Evolutionary conservation across 495 filamentous ascomycete genomes (phyloP), one percentile per base, ranked within the genome.

Genomic region (Talaromyces adpressus): DNA sequence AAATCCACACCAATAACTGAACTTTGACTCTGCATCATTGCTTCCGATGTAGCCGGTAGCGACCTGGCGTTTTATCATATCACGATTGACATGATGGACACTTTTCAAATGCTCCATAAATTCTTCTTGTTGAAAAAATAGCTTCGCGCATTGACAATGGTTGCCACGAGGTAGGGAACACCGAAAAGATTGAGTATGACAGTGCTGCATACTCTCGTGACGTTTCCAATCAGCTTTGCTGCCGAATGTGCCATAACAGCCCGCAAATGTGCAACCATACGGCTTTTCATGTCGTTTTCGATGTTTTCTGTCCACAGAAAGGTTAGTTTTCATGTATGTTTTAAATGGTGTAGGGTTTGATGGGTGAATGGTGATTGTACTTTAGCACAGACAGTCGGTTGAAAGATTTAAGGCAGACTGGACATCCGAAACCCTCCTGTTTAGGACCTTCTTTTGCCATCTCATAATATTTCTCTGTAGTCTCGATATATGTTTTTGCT

Each of bases 151-250:
- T 57, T 76, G 70, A 23, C 4, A 6, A 36, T 47, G 53, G 3
- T 56, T 23, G 6, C n/a, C 25, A 9, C 47, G 45, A 32, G 70
- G 73, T 20, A 76, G 63, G 6, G 75, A 79, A 72, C 93, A 97
- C n/a, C 86, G 85, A 87, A 91, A 97, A 61, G 84, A 81, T 64
- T 92, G 87, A 2, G 84, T 68, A 66, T 89, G 85, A 65, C 85
- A 88, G 69, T 97, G 93, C 71, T 96, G 92, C 27, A 86, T 89
- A 66, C 87, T 91, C 67, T 98, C 93, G 71, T 98, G 93, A 7
- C 94, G 87, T 73, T 97, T 97, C 94, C 93, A 97, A 75, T 97
- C 93, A 52, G 91, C 91, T 70, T 97, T 97, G 77, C 89, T 92
- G 39, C 94, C 93, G 66, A 97, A 96, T 3, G 74, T 82, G 66